A percentile compares a stretch with the other conserved stretches of the same genome.
Conservation (phyloP, 2,329 filamentous ascomycete species). For the Cyphellophora europaea region DNA sequence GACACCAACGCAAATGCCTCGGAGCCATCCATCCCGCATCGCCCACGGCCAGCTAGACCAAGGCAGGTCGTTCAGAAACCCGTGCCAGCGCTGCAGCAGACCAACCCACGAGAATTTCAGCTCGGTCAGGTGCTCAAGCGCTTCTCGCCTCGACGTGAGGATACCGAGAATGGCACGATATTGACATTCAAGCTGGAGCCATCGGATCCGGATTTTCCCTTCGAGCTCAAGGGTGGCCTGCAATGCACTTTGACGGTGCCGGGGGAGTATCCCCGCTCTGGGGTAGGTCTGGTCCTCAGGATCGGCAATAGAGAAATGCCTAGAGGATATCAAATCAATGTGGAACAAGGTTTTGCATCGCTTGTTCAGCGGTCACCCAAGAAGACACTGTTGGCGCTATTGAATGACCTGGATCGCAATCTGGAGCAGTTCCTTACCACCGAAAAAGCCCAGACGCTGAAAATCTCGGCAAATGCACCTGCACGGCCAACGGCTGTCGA, state of each 20-base stretch:
- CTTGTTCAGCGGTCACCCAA: conserved; percentile 47
- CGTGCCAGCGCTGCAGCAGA: conserved; percentile 52
- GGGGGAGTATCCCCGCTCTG: conserved; percentile 47
- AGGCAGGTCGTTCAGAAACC: conserved; percentile 48
- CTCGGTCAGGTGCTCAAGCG: conserved; percentile 62
- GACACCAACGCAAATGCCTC: conserved; percentile 7
- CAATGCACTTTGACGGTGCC: conserved; percentile 62
- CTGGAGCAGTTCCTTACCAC: conserved; percentile 61
- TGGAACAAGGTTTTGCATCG: conserved; percentile 63
- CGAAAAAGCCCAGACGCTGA: conserved; percentile 63
- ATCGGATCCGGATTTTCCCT: conserved; percentile 77
- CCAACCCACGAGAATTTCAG: conserved; percentile 66
- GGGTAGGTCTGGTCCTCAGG: conserved; percentile 44
- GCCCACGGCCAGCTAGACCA: conserved; percentile 13
- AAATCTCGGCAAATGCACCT: conserved; percentile 53
- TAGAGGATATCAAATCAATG: conserved; percentile 63
- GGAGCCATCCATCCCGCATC: conserved; percentile 4
- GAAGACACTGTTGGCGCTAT: conserved; percentile 54
- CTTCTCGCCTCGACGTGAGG: conserved; percentile 44
- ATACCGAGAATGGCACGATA: conserved; percentile 42
- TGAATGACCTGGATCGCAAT: conserved; percentile 63
- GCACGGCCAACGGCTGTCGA: neutral
- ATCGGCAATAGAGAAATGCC: conserved; percentile 63
- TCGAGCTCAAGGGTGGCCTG: conserved; percentile 57
- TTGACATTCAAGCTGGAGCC: conserved; percentile 58